Percentiles rank a stretch among this genome's conserved stretches.
These are phyloP conservation scores for Colletotrichum orchidophilum DNA, from an alignment of 2,329 filamentous ascomycete species.

Conservation along the genomic window DNA sequence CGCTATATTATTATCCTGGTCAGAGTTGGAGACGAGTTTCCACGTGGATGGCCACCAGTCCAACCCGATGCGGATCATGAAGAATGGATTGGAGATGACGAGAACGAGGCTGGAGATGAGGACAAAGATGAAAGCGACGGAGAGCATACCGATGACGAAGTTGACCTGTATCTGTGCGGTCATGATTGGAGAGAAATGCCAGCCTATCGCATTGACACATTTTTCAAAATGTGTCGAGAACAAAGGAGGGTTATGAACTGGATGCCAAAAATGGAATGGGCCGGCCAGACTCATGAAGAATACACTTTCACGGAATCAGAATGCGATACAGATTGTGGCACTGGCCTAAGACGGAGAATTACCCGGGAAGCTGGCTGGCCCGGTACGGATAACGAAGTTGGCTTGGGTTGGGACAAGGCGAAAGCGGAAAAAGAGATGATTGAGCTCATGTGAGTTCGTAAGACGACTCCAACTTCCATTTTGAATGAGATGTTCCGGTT, in stretches of 20 bases:
- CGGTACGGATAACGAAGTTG: neutral
- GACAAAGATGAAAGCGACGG: neutral
- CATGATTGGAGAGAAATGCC: neutral
- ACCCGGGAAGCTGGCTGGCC: neutral
- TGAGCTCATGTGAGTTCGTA: neutral
- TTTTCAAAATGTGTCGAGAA: neutral
- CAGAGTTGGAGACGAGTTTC: neutral
- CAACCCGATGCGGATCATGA: neutral
- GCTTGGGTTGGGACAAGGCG: neutral
- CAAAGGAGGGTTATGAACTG: neutral
- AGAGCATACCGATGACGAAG: neutral
- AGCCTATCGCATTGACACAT: neutral
- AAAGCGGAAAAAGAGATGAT: neutral
- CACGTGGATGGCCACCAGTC: neutral
- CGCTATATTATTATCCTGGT: neutral
- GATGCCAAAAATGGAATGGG: neutral
- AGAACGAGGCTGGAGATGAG: neutral
- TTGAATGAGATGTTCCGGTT: too few species aligned
- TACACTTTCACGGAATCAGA: neutral
- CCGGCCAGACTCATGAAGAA: neutral
- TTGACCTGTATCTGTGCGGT: neutral
- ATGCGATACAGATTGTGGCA: neutral
- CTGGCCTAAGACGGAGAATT: neutral
- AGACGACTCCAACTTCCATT: too few species aligned
- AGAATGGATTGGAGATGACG: neutral